phyloP scores from a whole-genome alignment of 345 rosid genomes.

The Turnera subulata region DNA sequence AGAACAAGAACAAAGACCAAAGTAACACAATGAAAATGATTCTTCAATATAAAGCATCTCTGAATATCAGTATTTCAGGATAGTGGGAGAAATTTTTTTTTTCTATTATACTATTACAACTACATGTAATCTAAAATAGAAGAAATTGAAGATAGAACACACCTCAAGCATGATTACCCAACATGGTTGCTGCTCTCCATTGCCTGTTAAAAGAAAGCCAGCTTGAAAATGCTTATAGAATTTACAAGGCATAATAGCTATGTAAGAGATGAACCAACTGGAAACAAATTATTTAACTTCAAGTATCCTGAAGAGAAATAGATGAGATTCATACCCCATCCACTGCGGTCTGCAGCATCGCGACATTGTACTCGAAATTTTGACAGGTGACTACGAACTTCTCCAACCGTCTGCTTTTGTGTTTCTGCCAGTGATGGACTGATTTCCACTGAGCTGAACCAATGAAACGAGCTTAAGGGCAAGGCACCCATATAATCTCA shows the following conservation, averaged over 20 bases:
- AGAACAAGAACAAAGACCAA: background rate
- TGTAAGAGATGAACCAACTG: background rate
- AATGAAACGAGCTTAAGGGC: slow-evolving; percentile 11
- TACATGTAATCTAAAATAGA: background rate
- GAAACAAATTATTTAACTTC: too few species aligned
- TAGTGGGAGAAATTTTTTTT: slow-evolving; percentile 4
- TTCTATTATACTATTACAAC: background rate
- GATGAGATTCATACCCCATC: slow-evolving; percentile 66
- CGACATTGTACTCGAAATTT: slow-evolving; percentile 85
- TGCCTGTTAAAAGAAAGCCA: slow-evolving; percentile 41
- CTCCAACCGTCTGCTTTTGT: slow-evolving; percentile 86
- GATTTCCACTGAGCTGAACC: slow-evolving; percentile 87
- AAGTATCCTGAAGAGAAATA: background rate
- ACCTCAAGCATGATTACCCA: slow-evolving; percentile 99
- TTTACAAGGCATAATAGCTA: background rate
- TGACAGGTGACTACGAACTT: slow-evolving; percentile 69
- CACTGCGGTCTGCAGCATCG: slow-evolving; percentile 80
- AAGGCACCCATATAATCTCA: background rate
- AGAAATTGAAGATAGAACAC: slow-evolving; percentile 15
- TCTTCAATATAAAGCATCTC: too few species aligned
- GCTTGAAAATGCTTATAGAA: slow-evolving; percentile 10
- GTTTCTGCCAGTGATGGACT: slow-evolving; percentile 82
- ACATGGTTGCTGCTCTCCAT: slow-evolving; percentile 72
- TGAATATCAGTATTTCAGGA: background rate
- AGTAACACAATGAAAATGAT: background rate